phyloP scores from a whole-genome alignment of 345 rosid genomes.

The Gossypioides kirkii region DNA sequence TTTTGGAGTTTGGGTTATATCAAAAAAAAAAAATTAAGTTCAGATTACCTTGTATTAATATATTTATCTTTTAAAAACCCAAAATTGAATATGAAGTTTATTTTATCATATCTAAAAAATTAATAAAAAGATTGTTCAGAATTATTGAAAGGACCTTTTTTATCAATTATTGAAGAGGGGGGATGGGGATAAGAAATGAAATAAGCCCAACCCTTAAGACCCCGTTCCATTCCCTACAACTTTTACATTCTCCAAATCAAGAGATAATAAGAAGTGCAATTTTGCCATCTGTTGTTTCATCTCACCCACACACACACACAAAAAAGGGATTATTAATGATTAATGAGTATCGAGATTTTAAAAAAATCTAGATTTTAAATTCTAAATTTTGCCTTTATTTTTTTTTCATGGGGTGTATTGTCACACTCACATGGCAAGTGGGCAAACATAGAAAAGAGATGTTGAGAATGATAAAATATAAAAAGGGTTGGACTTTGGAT shows the following conservation, averaged over 20 bases:
- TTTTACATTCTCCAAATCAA: neutral
- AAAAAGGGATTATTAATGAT: no score
- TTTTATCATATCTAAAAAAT: neutral
- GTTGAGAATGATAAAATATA: neutral
- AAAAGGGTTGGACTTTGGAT: no score
- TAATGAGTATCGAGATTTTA: no score
- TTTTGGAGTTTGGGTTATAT: no score
- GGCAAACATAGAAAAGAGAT: neutral
- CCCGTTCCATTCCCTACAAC: neutral
- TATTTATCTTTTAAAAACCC: neutral
- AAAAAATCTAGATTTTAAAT: no score
- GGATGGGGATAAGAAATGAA: neutral
- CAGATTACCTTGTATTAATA: neutral
- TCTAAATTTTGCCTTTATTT: no score
- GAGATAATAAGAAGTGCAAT: neutral
- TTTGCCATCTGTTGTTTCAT: neutral
- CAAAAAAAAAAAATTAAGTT: neutral
- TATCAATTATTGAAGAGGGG: neutral
- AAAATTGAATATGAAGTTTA: neutral
- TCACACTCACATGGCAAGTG: constrained; percentile 31
- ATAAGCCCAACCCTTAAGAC: neutral
- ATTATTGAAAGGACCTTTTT: neutral
- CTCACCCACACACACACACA: no score
- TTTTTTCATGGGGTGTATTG: constrained; percentile 5
- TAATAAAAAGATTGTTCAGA: neutral